A percentile compares a stretch with the other conserved stretches of the same genome.
Evolutionary conservation across 2,329 filamentous ascomycete species (phyloP).

Genomic region (Claviceps fusiformis): DNA sequence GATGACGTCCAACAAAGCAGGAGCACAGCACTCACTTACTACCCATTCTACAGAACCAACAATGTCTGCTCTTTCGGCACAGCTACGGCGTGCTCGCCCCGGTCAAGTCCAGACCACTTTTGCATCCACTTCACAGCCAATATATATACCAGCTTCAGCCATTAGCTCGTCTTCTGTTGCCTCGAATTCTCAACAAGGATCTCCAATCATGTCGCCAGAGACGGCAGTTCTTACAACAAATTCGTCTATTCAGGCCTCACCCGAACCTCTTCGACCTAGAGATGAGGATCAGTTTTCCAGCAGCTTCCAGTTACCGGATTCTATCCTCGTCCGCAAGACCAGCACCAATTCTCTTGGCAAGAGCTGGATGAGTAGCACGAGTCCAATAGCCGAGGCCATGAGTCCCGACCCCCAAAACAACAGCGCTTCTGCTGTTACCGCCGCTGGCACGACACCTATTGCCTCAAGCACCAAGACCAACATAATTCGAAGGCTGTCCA

Average conservation of each 20-base stretch:
- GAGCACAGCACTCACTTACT: slow-evolving; percentile 12
- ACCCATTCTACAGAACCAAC: slow-evolving; percentile 17
- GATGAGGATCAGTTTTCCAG: slow-evolving; percentile 37
- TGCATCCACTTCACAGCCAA: slow-evolving; percentile 11
- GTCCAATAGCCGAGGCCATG: slow-evolving; percentile 35
- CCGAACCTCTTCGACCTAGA: slow-evolving; percentile 45
- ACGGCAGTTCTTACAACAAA: slow-evolving; percentile 39
- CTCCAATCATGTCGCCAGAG: slow-evolving; percentile 44
- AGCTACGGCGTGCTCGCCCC: slow-evolving; percentile 29
- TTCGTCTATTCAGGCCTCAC: slow-evolving; percentile 53
- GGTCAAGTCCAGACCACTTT: slow-evolving; percentile 34
- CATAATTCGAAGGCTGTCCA: slow-evolving; percentile 75
- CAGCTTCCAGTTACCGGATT: slow-evolving; percentile 59
- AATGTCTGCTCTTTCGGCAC: slow-evolving; percentile 29
- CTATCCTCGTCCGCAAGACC: slow-evolving; percentile 47
- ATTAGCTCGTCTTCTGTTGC: slow-evolving; percentile 42
- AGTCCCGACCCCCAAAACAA: slow-evolving; percentile 10
- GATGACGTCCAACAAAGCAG: slow-evolving; percentile 14
- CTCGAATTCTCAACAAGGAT: slow-evolving; percentile 40
- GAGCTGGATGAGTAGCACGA: slow-evolving; percentile 40
- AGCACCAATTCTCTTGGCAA: slow-evolving; percentile 53
- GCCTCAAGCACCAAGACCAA: slow-evolving; percentile 20
- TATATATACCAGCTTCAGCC: slow-evolving; percentile 32
- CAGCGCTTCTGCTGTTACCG: slow-evolving; percentile 3
- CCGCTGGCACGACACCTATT: slow-evolving; percentile 3